Evolutionary conservation across 768 basidiomycete species (phyloP).

Genomic region (Rhizopogon sp.): DNA sequence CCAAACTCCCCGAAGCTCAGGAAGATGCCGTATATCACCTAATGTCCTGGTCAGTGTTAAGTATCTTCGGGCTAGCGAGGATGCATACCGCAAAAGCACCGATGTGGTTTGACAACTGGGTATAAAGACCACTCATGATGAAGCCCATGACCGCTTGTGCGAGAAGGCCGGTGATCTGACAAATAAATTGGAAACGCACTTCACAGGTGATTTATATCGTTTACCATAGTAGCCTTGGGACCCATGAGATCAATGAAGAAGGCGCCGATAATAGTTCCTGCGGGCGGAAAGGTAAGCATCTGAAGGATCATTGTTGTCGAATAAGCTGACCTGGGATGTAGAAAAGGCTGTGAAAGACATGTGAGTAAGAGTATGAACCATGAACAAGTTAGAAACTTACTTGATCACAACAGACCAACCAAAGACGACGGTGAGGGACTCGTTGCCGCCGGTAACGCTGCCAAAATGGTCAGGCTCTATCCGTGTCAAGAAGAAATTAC

Average conservation of each 20-base stretch:
- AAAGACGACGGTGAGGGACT: conserved; percentile 56
- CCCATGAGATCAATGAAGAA: conserved; percentile 73
- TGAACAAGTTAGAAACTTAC: conserved; percentile 33
- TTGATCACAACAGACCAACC: conserved; percentile 87
- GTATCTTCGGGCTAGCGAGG: neutral
- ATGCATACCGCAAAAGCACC: conserved; percentile 67
- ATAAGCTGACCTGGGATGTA: conserved; percentile 51
- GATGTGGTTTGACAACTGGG: conserved; percentile 52
- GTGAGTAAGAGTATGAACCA: conserved; percentile 32
- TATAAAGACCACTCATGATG: conserved; percentile 84
- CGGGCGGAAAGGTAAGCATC: conserved; percentile 2
- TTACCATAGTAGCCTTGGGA: conserved; percentile 72
- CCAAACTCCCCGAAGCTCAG: conserved; percentile 85
- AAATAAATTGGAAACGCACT: neutral
- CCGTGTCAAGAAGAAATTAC: neutral
- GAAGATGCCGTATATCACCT: conserved; percentile 90
- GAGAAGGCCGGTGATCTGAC: conserved; percentile 61
- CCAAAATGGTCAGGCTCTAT: neutral
- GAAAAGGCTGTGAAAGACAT: conserved; percentile 38
- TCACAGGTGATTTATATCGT: neutral
- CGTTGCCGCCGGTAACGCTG: conserved; percentile 54
- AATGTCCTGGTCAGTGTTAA: neutral
- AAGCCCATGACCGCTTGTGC: conserved; percentile 75
- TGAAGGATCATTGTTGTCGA: neutral
- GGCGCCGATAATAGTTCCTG: conserved; percentile 64